phyloP scores from a whole-genome alignment of 2,329 filamentous ascomycete genomes.

The Epicoccum nigrum region DNA sequence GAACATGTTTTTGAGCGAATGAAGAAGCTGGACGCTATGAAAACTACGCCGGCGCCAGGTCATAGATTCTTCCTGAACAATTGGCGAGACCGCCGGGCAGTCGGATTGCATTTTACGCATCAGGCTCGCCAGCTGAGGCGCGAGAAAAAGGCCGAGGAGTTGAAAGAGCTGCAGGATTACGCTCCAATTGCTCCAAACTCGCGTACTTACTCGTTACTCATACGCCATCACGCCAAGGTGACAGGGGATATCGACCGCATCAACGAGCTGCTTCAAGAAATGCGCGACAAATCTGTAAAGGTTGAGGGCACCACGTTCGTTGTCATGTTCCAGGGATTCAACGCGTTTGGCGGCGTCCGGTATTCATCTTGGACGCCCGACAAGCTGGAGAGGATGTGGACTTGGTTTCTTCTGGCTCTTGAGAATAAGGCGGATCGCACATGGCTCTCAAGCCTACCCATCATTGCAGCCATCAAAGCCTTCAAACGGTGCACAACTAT shows the following conservation, averaged over 20 bases:
- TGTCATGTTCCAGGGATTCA: conserved; percentile 82
- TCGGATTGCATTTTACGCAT: conserved; percentile 57
- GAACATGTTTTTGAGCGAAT: conserved; percentile 84
- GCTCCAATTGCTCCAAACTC: conserved; percentile 75
- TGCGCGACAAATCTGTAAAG: conserved; percentile 70
- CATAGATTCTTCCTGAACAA: conserved; percentile 39
- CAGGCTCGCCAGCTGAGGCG: conserved; percentile 52
- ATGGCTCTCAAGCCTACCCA: conserved; percentile 35
- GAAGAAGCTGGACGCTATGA: conserved; percentile 65
- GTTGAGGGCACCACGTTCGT: conserved; percentile 80
- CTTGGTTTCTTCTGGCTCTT: conserved; percentile 33
- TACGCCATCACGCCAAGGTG: conserved; percentile 73
- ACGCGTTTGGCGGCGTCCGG: conserved; percentile 68
- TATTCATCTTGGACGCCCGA: conserved; percentile 74
- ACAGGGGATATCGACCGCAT: conserved; percentile 76
- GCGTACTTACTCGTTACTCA: conserved; percentile 78
- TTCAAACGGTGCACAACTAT: conserved; percentile 65
- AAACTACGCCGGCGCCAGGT: conserved; percentile 32
- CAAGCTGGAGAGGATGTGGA: conserved; percentile 61
- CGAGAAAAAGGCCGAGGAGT: conserved; percentile 55
- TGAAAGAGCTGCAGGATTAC: conserved; percentile 68
- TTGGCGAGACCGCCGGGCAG: conserved; percentile 51
- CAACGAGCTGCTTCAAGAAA: conserved; percentile 76
- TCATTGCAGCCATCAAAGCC: conserved; percentile 54
- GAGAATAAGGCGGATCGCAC: conserved; percentile 29